Percentiles rank a stretch among this genome's conserved stretches.
Evolutionary conservation across 2,329 filamentous ascomycete species (phyloP).

Genomic region (Cercospora berteroae): DNA sequence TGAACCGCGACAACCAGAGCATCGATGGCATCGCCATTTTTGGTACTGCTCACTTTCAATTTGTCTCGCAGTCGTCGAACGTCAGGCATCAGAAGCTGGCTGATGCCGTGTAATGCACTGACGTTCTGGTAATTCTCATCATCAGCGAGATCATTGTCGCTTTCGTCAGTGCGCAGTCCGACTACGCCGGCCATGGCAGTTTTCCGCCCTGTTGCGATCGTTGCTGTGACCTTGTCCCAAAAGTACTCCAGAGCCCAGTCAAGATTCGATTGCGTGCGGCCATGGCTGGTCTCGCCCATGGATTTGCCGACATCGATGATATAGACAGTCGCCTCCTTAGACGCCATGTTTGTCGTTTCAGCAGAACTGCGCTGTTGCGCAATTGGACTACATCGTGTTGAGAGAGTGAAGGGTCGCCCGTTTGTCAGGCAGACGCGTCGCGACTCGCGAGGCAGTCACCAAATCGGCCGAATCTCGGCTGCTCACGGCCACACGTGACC

Average conservation of each 20-base stretch:
- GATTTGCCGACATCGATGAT: constrained; percentile 83
- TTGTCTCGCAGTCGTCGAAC: constrained; percentile 62
- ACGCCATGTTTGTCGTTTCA: constrained; percentile 63
- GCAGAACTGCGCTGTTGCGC: neutral
- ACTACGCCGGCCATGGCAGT: constrained; percentile 75
- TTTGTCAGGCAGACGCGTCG: constrained; percentile 3
- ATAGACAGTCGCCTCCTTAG: constrained; percentile 90
- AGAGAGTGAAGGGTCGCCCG: neutral
- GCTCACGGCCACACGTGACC: neutral
- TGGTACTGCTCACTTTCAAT: constrained; percentile 66
- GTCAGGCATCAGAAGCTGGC: constrained; percentile 67
- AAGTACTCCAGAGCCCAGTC: constrained; percentile 89
- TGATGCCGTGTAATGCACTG: constrained; percentile 62
- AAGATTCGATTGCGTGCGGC: constrained; percentile 73
- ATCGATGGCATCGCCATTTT: constrained; percentile 77
- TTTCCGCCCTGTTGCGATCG: constrained; percentile 68
- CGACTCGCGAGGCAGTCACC: constrained; percentile 1
- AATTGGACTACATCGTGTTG: constrained; percentile 1
- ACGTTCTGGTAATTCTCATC: constrained; percentile 79
- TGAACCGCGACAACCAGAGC: constrained; percentile 81
- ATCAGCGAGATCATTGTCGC: constrained; percentile 63
- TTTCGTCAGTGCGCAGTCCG: constrained; percentile 75
- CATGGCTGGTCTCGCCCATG: constrained; percentile 72
- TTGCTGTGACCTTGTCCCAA: constrained; percentile 86
- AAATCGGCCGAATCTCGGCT: neutral